phyloP scores from a whole-genome alignment of 2,329 filamentous ascomycete species.

The Zymoseptoria brevis region DNA sequence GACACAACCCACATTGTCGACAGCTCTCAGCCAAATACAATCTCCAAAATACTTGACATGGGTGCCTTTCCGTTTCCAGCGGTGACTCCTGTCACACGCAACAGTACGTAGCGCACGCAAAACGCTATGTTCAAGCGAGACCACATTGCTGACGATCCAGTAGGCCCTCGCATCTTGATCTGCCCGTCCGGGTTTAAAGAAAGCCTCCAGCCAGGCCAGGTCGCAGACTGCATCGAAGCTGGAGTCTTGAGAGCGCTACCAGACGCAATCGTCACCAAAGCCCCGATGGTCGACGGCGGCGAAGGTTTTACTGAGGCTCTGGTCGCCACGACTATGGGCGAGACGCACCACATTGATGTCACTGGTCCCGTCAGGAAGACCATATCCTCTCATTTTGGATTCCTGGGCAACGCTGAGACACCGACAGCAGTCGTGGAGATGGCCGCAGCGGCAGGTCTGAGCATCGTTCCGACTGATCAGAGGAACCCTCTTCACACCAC shows the following conservation, averaged over 20 bases:
- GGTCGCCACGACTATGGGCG: conserved; percentile 37
- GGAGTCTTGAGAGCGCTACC: conserved; percentile 41
- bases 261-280: conserved; percentile 39
- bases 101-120: neutral
- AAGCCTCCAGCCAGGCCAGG: conserved; percentile 42
- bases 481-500: conserved; percentile 45
- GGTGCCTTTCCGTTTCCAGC: neutral
- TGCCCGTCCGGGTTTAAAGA: conserved; percentile 50
- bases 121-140: neutral
- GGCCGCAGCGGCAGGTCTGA: conserved; percentile 46
- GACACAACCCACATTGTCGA: neutral
- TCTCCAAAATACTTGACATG: conserved; percentile 2
- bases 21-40: neutral
- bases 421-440: conserved; percentile 46
- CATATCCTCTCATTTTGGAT: conserved; percentile 41
- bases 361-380: conserved; percentile 39
- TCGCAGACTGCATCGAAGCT: conserved; percentile 44
- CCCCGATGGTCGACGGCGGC: conserved; percentile 47
- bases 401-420: conserved; percentile 29
- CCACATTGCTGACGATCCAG: conserved; percentile 1
- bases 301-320: conserved; percentile 46
- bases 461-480: conserved; percentile 38
- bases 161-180: conserved; percentile 38
- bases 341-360: conserved; percentile 32
- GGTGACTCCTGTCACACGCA: neutral